These are phyloP conservation scores for Candida oleophila DNA, from an alignment of 805 yeast genomes.

Conservation along the genomic window DNA sequence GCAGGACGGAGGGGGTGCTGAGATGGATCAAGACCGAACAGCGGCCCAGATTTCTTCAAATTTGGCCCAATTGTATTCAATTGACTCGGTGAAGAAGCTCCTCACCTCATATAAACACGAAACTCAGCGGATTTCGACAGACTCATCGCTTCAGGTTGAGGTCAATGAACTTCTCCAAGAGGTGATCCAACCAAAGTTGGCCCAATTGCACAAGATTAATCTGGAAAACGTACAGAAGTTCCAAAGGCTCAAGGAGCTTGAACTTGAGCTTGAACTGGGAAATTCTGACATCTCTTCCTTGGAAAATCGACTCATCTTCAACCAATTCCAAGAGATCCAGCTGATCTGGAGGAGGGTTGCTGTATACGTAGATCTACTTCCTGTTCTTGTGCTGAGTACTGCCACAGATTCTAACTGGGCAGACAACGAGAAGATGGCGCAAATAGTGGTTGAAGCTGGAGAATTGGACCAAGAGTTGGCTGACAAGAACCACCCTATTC, in stretches of 20 bases:
- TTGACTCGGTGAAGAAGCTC: not conserved
- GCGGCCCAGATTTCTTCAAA: constrained; percentile 15
- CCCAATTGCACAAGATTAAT: not conserved
- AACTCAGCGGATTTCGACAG: not conserved
- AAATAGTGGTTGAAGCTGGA: constrained; percentile 26
- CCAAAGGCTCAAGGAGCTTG: not conserved
- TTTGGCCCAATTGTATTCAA: constrained; percentile 18
- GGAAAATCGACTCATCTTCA: not conserved
- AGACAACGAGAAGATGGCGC: constrained; percentile 22
- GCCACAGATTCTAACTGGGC: constrained; percentile 32
- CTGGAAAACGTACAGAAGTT: not conserved
- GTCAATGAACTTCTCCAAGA: not conserved
- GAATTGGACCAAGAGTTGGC: constrained; percentile 8
- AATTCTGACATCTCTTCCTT: not conserved
- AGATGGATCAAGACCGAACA: constrained; percentile 10
- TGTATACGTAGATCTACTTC: constrained; percentile 1
- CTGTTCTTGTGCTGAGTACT: constrained; percentile 9
- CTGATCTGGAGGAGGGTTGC: not conserved
- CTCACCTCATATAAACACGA: not conserved
- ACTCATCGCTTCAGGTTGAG: not conserved
- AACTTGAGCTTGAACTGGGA: not conserved
- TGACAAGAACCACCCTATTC: not conserved
- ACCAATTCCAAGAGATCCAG: constrained; percentile 4
- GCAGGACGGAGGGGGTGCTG: constrained; percentile 26
- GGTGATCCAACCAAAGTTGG: not conserved